Evolutionary conservation across 1,284 basidiomycete species (phyloP), one percentile per base, ranked within the genome.

Genomic region (Ustilago tritici): DNA sequence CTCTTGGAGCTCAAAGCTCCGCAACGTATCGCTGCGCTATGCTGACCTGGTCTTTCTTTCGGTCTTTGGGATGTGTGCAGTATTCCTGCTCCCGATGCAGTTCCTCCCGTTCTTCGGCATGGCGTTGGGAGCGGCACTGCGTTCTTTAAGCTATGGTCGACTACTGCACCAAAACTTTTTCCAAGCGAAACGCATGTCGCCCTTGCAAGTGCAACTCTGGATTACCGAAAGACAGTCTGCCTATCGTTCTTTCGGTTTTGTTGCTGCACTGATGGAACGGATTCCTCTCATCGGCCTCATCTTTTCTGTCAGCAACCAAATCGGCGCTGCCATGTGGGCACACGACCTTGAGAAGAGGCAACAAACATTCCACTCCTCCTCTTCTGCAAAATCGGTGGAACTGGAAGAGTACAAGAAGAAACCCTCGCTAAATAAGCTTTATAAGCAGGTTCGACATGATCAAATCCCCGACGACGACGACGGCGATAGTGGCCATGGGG

Each of bases 261-360:
- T 61, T 1, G 84, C 83, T 3, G 75, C 79, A 4, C 61, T 84
- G 10, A 69, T 84, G 52, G 85, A 86, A 68, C 70, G 76, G 35
- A 65, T 86, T 19, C 85, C 85, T 0, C 50, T 86, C 10, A 23
- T 79, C 12, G 85, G 85, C 31, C 59, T 86, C 11, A 55, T 81
- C 11, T 84, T 86, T 47, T 78, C 70, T 41, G 76, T 86, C 54
- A 82, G 79, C 28, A 86, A 86, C 65, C 80, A 79, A 3, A 84
- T 86, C 63, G 85, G 85, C 8, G 85, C 85, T 1, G 85, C 84
- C 14, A 84, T 84, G 82, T 85, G 83, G 78, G 82, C 84, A 2
- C 83, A 84, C 66, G 85, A 86, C 58, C 67, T 86, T 14, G 85
- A 86, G 58, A 86, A 86, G 61, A 72, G 84, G 5, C 84, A 86